A percentile compares a stretch with the other conserved stretches of the same genome.
Evolutionary conservation across 805 yeast genomes (phyloP).

Genomic region (Metschnikowia koreensis): DNA sequence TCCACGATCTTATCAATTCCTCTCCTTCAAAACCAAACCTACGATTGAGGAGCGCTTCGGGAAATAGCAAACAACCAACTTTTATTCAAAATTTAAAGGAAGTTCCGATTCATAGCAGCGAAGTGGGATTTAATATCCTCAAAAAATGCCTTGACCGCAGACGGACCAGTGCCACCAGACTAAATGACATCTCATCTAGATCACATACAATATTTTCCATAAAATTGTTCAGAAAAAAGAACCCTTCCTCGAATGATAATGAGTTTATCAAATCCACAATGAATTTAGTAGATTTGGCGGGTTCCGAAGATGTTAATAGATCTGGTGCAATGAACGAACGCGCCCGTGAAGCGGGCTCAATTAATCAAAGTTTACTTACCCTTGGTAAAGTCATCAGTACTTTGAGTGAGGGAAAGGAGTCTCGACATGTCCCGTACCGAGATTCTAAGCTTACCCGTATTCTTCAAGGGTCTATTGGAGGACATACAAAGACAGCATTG

Average conservation of each 20-base stretch:
- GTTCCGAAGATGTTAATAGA: constrained; percentile 83
- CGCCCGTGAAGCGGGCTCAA: constrained; percentile 91
- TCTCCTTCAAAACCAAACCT: constrained; percentile 25
- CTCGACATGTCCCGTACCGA: constrained; percentile 76
- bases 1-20: constrained; percentile 60
- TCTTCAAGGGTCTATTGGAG: constrained; percentile 81
- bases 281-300: constrained; percentile 90
- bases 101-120: constrained; percentile 50
- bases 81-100: constrained; percentile 66
- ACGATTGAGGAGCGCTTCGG: constrained; percentile 12
- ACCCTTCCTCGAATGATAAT: constrained; percentile 23
- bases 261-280: constrained; percentile 55
- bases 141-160: constrained; percentile 57
- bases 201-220: constrained; percentile 77
- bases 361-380: constrained; percentile 83
- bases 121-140: constrained; percentile 55
- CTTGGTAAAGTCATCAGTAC: constrained; percentile 84
- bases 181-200: constrained; percentile 71
- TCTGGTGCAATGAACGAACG: constrained; percentile 86
- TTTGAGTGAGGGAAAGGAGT: constrained; percentile 29
- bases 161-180: constrained; percentile 68
- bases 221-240: constrained; percentile 48
- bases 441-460: constrained; percentile 76
- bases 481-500: constrained; percentile 80
- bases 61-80: constrained; percentile 26